These are phyloP conservation scores for Neurospora sp. DNA, from an alignment of 495 filamentous ascomycete genomes.

Conservation along the genomic window DNA sequence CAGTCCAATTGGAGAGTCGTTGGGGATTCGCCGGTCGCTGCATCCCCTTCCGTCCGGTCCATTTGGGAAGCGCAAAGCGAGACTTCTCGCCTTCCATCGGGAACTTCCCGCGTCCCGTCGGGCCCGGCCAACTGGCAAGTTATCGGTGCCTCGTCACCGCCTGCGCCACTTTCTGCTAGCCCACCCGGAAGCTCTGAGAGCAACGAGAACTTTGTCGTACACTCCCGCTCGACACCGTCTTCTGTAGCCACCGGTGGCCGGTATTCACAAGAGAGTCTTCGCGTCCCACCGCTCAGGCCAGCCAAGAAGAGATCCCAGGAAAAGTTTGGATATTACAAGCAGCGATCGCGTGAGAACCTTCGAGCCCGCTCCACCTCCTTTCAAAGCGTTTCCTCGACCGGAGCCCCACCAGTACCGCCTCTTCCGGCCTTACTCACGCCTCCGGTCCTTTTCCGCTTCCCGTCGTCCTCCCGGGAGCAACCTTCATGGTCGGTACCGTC, in stretches of 20 bases:
- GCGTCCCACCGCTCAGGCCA: conserved; percentile 39
- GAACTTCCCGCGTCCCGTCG: not conserved
- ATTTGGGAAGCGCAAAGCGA: not conserved
- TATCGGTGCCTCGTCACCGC: not conserved
- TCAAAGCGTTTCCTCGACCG: conserved; percentile 33
- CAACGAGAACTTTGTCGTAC: conserved; percentile 35
- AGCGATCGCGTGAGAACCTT: conserved; percentile 37
- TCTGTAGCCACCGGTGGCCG: conserved; percentile 21
- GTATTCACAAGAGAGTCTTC: conserved; percentile 46
- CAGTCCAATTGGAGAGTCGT: not conserved
- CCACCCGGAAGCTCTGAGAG: conserved; percentile 18
- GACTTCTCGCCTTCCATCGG: not conserved
- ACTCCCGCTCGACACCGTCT: conserved; percentile 31
- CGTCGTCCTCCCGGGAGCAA: conserved; percentile 8
- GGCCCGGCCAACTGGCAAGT: not conserved
- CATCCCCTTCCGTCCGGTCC: not conserved
- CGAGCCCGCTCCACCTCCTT: conserved; percentile 37
- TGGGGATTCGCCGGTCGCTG: not conserved
- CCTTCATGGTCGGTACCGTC: conserved; percentile 18
- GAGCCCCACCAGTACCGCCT: conserved; percentile 23
- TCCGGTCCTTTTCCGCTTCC: conserved; percentile 15
- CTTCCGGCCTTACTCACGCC: conserved; percentile 22
- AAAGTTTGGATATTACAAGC: conserved; percentile 36
- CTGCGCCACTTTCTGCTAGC: conserved; percentile 11
- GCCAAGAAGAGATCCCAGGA: conserved; percentile 36